Evolutionary conservation across 345 rosid species (phyloP).

Genomic region (Microcos paniculata): DNA sequence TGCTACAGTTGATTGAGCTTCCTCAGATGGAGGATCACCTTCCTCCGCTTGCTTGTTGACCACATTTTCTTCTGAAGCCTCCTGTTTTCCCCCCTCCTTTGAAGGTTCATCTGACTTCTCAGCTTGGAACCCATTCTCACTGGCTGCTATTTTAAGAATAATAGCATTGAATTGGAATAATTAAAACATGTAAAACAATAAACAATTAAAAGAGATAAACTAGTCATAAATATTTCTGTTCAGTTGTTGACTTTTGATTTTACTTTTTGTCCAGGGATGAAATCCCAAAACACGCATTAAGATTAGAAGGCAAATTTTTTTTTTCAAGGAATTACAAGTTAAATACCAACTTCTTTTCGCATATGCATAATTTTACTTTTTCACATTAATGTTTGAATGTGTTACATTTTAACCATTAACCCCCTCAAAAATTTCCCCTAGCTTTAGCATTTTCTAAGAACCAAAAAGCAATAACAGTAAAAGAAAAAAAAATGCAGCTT

Average conservation of each 20-base stretch:
- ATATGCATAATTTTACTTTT: no score
- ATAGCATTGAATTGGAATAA: not conserved
- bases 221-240: no score
- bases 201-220: not conserved
- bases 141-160: slow-evolving; percentile 25
- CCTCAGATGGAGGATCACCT: slow-evolving; percentile 19
- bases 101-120: slow-evolving; percentile 27
- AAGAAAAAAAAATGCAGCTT: not conserved
- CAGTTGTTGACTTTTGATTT: not conserved
- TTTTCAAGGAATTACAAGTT: not conserved
- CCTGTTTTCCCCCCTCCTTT: slow-evolving; percentile 20
- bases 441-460: not conserved
- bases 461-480: not conserved
- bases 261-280: not conserved
- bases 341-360: no score
- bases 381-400: not conserved
- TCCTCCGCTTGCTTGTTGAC: slow-evolving; percentile 30
- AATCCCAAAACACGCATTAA: not conserved
- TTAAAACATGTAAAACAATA: not conserved
- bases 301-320: not conserved
- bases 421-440: not conserved
- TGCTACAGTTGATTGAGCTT: slow-evolving; percentile 16
- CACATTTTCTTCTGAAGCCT: slow-evolving; percentile 20
- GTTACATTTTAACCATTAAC: not conserved
- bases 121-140: slow-evolving; percentile 42